A percentile compares a stretch with the other conserved stretches of the same genome.
Evolutionary conservation across 257 asterid species (phyloP).

Genomic region (Phtheirospermum japonicum): DNA sequence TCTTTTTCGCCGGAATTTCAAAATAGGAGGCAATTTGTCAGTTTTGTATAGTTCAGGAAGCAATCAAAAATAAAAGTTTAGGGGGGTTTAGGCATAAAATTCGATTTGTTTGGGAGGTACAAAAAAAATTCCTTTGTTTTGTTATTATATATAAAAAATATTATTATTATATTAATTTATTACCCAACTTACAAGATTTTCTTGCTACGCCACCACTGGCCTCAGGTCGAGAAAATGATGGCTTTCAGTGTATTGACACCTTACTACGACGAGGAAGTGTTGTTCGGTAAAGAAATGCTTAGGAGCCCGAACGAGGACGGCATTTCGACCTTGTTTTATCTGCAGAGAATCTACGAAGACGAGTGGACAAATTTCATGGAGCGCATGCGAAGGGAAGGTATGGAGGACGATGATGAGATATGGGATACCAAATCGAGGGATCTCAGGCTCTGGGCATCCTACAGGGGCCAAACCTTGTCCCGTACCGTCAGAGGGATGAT

Average conservation of each 20-base stretch:
- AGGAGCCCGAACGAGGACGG: slow-evolving; percentile 90
- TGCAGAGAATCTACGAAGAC: slow-evolving; percentile 79
- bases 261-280: slow-evolving; percentile 87
- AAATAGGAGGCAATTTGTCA: no score
- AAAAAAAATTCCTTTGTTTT: no score
- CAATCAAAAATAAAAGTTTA: no score
- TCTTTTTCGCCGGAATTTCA: no score
- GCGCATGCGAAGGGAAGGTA: slow-evolving; percentile 80
- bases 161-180: no score
- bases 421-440: slow-evolving; percentile 72
- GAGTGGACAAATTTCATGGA: slow-evolving; percentile 90
- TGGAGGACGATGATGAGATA: slow-evolving; percentile 59
- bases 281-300: slow-evolving; percentile 74
- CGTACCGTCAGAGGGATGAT: slow-evolving; percentile 98
- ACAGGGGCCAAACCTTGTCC: slow-evolving; percentile 91
- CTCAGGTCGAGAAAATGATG: slow-evolving; percentile 83
- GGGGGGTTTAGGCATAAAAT: no score
- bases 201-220: no score
- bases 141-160: no score
- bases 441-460: slow-evolving; percentile 94
- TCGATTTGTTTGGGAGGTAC: no score
- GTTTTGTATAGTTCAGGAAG: no score
- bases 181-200: no score
- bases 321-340: slow-evolving; percentile 72
- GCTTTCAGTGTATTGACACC: slow-evolving; percentile 97